Evolutionary conservation across 805 yeast genomes (phyloP).

Genomic region (Suhomyces sp.): DNA sequence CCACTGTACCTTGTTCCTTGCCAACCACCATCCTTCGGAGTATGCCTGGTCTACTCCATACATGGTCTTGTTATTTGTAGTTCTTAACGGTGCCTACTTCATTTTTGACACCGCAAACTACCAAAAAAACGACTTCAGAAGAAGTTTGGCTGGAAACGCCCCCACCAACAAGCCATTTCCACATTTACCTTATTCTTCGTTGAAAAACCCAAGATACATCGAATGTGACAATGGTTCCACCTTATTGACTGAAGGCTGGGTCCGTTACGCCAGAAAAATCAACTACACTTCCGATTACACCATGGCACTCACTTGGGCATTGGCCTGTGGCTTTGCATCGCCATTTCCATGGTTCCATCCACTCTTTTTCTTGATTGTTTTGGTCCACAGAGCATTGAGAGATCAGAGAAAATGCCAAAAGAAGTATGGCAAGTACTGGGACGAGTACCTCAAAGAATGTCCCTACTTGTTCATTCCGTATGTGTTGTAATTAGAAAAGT

Average conservation of each 20-base stretch:
- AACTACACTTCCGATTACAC: slow-evolving; percentile 94
- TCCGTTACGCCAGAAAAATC: slow-evolving; percentile 85
- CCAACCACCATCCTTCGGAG: slow-evolving; percentile 79
- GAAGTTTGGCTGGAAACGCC: slow-evolving; percentile 75
- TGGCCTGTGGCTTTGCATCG: slow-evolving; percentile 82
- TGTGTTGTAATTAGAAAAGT: slow-evolving; percentile 47
- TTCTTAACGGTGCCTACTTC: slow-evolving; percentile 72
- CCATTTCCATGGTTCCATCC: slow-evolving; percentile 98
- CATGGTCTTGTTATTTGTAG: slow-evolving; percentile 52
- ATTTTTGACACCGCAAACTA: slow-evolving; percentile 94
- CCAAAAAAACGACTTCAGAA: slow-evolving; percentile 91
- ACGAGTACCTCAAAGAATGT: slow-evolving; percentile 75
- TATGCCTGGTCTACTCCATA: slow-evolving; percentile 69
- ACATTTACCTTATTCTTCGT: slow-evolving; percentile 77
- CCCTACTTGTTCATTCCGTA: slow-evolving; percentile 92
- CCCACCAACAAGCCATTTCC: slow-evolving; percentile 86
- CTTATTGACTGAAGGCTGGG: slow-evolving; percentile 92
- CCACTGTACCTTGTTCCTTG: slow-evolving; percentile 82
- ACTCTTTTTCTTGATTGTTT: slow-evolving; percentile 78
- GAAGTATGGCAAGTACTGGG: slow-evolving; percentile 96
- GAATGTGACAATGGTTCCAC: slow-evolving; percentile 80
- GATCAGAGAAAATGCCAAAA: slow-evolving; percentile 79
- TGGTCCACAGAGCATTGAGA: slow-evolving; percentile 84
- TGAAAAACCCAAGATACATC: slow-evolving; percentile 82
- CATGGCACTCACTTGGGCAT: slow-evolving; percentile 88